Conservation (phyloP, 1,284 basidiomycete genomes). For the Cryptococcus wingfieldii region DNA sequence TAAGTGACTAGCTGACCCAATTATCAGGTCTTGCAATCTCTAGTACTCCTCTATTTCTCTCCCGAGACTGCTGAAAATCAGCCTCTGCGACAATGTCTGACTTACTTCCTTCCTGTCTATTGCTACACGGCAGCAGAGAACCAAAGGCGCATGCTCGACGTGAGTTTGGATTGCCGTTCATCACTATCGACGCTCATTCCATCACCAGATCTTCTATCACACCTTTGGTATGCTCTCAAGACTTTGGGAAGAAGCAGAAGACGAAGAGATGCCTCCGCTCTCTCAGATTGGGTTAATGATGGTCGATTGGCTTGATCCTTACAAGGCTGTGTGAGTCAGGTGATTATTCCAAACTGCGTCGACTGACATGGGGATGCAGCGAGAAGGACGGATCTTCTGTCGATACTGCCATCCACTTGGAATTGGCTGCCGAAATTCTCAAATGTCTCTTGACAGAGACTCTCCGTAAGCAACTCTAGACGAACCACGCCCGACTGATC, state of each 20-base stretch:
- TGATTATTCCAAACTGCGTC: too few species aligned
- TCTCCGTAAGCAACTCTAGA: conserved; percentile 17
- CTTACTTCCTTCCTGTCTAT: conserved; percentile 94
- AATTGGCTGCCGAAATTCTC: conserved; percentile 71
- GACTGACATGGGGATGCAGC: conserved; percentile 19
- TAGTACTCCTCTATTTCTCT: conserved; percentile 80
- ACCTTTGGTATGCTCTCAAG: conserved; percentile 65
- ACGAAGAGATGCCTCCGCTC: conserved; percentile 74
- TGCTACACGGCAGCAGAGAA: conserved; percentile 79
- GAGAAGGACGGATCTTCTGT: conserved; percentile 40
- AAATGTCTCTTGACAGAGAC: conserved; percentile 51
- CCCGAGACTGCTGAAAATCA: conserved; percentile 81
- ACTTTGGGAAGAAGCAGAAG: conserved; percentile 64
- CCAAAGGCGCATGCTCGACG: conserved; percentile 73
- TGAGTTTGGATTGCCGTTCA: conserved; percentile 40
- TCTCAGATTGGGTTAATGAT: conserved; percentile 78
- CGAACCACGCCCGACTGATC: not conserved
- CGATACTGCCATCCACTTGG: conserved; percentile 65
- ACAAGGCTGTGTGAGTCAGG: conserved; percentile 64
- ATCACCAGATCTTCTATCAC: conserved; percentile 66
- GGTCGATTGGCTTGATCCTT: conserved; percentile 89
- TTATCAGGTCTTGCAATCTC: conserved; percentile 66
- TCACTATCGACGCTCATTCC: not conserved
- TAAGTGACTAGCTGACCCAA: conserved; percentile 5
- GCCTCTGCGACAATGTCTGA: conserved; percentile 83